Evolutionary conservation across 139 green algal species (phyloP), one percentile per base, ranked within the genome.

Genomic region (Desmodesmus armatus): DNA sequence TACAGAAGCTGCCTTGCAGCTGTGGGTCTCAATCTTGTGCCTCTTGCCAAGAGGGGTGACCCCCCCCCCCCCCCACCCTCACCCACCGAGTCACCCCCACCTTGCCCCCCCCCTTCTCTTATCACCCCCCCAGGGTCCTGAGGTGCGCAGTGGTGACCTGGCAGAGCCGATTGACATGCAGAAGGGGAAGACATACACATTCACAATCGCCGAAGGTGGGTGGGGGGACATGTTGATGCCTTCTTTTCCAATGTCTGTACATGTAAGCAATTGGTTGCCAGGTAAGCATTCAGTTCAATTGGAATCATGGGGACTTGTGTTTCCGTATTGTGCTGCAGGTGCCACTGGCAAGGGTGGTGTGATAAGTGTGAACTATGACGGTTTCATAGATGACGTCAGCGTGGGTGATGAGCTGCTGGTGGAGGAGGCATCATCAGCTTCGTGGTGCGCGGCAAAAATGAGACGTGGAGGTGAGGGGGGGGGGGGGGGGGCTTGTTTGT

Each of bases 281-380:
- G n/a, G n/a, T n/a, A n/a, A n/a, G n/a, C n/a, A n/a, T n/a, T n/a
- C n/a, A n/a, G n/a, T n/a, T n/a, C n/a, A n/a, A n/a, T n/a, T n/a
- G n/a, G n/a, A 62, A 69, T 69, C 60, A 23, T 69, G 29, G 19
- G 33, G 60, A 37, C 17, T 69, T 37, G 33, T 27, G 33, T n/a
- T 35, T 23, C 60, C 43, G 63, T 72, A 41, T 72, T 29, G 19
- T 49, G 9, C 23, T 69, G 49, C 51, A 82, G 74, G 76, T 43
- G 76, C 47, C 2, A 82, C 27, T 3, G 76, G 76, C 76, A 82
- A 82, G 62, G 41, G 21, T 65, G 63, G 78, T 4, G 35, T 72
- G 3, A 91, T 96, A 27, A 88, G 80, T 44, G 94, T 97, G 0
- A 97, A 97, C 87, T 97, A 97, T 77, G 93, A 96, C 58, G 94